Conservation (phyloP, 768 basidiomycete species). For the Suillus clintonianus region DNA sequence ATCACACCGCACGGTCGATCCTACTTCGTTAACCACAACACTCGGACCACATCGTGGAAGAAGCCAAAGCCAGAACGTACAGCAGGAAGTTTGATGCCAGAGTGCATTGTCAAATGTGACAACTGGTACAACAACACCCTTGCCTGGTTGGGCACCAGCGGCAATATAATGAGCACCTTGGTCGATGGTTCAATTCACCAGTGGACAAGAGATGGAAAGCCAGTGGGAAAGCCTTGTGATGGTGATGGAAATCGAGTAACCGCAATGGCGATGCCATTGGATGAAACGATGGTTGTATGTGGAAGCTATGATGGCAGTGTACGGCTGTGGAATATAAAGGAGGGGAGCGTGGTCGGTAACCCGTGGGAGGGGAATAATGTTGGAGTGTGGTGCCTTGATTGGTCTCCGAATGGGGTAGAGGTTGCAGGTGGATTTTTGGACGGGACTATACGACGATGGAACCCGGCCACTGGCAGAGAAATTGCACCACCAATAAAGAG, state of each 20-base stretch:
- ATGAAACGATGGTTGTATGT: background rate
- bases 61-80: too few relatives aligned
- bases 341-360: background rate
- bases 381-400: constrained; percentile 2
- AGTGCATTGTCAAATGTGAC: background rate
- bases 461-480: background rate
- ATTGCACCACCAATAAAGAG: background rate
- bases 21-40: too few relatives aligned
- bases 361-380: background rate
- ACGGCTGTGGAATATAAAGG: background rate
- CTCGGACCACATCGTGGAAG: too few relatives aligned
- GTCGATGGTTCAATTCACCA: background rate
- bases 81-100: too few relatives aligned
- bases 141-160: background rate
- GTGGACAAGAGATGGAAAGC: background rate
- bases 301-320: background rate
- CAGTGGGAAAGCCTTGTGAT: background rate
- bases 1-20: too few relatives aligned
- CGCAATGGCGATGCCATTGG: background rate
- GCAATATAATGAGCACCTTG: background rate
- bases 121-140: background rate
- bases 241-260: background rate
- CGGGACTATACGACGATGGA: constrained; percentile 14
- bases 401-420: constrained; percentile 8
- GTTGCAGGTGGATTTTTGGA: constrained; percentile 10